Evolutionary conservation across 306 rosid species (phyloP).

Genomic region (Alnus rubra): DNA sequence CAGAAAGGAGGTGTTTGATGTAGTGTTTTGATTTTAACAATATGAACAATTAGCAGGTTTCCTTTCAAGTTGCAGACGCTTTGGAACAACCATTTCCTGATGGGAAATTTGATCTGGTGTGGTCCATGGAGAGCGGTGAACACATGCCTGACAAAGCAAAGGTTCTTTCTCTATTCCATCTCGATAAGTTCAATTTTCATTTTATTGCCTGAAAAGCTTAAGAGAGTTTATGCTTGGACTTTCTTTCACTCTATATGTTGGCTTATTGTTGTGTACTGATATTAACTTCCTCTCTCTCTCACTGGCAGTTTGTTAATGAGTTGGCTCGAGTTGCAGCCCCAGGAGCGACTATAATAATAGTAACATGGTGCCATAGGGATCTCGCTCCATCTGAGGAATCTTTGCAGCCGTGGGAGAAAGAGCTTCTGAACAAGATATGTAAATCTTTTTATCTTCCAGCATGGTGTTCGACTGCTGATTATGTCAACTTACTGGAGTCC

Average conservation of each 20-base stretch:
- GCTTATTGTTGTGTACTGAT: constrained; percentile 4
- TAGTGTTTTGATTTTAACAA: neutral
- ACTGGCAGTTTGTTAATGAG: constrained; percentile 73
- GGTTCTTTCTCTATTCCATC: constrained; percentile 32
- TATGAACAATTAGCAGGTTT: constrained; percentile 46
- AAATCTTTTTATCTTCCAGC: constrained; percentile 83
- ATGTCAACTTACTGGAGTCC: constrained; percentile 59
- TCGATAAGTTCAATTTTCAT: neutral
- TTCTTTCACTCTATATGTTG: constrained; percentile 9
- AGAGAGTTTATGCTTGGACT: neutral
- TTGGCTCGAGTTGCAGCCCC: constrained; percentile 92
- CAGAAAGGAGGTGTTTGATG: neutral
- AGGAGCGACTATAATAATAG: constrained; percentile 73
- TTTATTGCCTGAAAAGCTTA: neutral
- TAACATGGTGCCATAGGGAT: constrained; percentile 97
- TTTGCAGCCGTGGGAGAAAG: constrained; percentile 65
- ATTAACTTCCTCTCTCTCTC: constrained; percentile 17
- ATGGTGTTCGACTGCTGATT: constrained; percentile 90
- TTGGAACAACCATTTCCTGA: constrained; percentile 78
- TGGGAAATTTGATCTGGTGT: constrained; percentile 73
- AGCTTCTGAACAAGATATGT: constrained; percentile 73
- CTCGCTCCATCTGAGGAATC: constrained; percentile 59
- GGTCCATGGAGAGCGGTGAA: constrained; percentile 99
- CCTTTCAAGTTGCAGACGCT: constrained; percentile 86
- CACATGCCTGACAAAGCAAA: constrained; percentile 97